Conservation (phyloP, 768 basidiomycete genomes). For the Candolleomyces eurysporus region DNA sequence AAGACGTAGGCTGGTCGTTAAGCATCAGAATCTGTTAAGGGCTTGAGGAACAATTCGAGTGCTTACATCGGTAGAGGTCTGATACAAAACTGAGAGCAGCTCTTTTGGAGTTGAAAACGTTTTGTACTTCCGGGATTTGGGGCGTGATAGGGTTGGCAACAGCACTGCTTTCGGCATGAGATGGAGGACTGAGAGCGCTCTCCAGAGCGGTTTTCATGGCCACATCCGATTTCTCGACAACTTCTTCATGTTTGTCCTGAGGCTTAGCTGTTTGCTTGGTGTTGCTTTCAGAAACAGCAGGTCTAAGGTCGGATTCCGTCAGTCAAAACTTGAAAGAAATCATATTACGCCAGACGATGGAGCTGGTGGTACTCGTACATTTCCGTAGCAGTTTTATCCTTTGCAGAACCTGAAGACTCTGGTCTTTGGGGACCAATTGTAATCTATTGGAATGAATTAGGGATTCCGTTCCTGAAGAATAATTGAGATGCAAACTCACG, state of each 20-base stretch:
- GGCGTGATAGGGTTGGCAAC: neutral
- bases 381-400: conserved; percentile 6
- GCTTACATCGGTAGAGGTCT: conserved; percentile 59
- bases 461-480: neutral
- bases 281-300: too few relatives aligned
- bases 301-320: neutral
- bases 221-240: conserved; percentile 3
- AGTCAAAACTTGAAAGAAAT: conserved; percentile 1
- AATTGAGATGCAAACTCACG: conserved; percentile 31
- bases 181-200: conserved; percentile 6
- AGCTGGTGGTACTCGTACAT: conserved; percentile 36
- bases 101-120: neutral
- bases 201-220: conserved; percentile 10
- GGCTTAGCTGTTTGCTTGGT: too few relatives aligned
- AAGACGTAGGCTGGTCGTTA: conserved; percentile 63
- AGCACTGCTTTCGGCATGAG: neutral
- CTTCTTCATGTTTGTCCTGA: neutral
- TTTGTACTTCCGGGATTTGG: neutral
- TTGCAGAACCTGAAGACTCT: conserved; percentile 4
- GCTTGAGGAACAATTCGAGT: neutral
- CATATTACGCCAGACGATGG: conserved; percentile 37
- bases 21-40: neutral
- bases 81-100: conserved; percentile 28
- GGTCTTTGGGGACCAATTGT: conserved; percentile 18
- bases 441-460: conserved; percentile 19